Evolutionary conservation across 352 stramenopile species (phyloP).

Genomic region (Aphanomyces cochlioides): DNA sequence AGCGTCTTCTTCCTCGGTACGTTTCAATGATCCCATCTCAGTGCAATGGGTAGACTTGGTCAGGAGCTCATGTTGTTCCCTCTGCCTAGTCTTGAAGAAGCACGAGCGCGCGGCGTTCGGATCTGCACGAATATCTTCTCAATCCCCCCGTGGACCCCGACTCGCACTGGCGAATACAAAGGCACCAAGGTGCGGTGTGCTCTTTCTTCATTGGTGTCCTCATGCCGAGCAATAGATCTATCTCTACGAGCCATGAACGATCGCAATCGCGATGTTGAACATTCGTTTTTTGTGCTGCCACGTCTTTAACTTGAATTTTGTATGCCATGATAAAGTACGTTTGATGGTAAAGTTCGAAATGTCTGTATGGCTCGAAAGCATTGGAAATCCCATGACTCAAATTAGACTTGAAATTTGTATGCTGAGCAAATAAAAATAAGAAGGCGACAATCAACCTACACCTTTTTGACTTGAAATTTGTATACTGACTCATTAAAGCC

Average conservation of each 20-base stretch:
- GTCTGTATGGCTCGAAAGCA: background rate
- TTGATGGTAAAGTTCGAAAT: slow-evolving; percentile 9
- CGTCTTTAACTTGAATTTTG: background rate
- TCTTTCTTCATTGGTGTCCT: background rate
- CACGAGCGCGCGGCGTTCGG: slow-evolving; percentile 47
- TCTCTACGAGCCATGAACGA: slow-evolving; percentile 17
- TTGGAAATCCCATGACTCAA: slow-evolving; percentile 5
- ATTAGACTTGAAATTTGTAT: slow-evolving; percentile 27
- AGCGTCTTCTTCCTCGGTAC: slow-evolving; percentile 69
- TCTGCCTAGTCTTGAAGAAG: slow-evolving; percentile 58
- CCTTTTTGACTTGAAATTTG: background rate
- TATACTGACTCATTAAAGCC: no score
- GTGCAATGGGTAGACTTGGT: background rate
- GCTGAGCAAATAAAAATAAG: slow-evolving; percentile 1
- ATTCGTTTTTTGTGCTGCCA: no score
- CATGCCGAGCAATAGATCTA: slow-evolving; percentile 18
- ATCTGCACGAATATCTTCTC: slow-evolving; percentile 85
- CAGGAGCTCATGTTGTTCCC: background rate
- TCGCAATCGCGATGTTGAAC: no score
- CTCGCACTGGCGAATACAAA: slow-evolving; percentile 67
- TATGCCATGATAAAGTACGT: background rate
- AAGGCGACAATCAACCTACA: background rate
- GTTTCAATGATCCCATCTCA: background rate
- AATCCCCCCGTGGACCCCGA: slow-evolving; percentile 59
- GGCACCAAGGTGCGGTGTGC: slow-evolving; percentile 63